Conservation (phyloP, 202 grass and related monocot genomes). For the Digitaria exilis region DNA sequence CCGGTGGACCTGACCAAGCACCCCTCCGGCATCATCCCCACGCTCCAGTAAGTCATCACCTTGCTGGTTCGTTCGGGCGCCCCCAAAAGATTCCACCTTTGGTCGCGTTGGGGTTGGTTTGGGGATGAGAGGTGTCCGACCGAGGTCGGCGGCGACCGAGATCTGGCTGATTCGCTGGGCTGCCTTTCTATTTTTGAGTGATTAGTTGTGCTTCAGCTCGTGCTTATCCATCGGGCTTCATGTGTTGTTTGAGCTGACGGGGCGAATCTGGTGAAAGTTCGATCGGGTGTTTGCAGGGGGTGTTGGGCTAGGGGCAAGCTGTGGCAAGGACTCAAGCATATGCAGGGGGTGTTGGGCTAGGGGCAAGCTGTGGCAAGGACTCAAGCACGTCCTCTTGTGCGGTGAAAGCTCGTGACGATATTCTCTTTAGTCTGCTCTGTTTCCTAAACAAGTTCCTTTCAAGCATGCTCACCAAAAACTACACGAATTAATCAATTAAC, state of each 20-base stretch:
- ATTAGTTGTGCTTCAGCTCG: background rate
- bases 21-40: conserved; percentile 78
- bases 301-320: no score
- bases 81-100: background rate
- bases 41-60: conserved; percentile 60
- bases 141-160: background rate
- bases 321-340: no score
- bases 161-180: background rate
- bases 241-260: background rate
- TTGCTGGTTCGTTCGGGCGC: background rate
- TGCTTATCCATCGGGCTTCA: background rate
- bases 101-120: background rate
- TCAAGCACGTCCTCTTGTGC: no score
- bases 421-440: background rate
- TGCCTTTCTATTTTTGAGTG: background rate
- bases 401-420: background rate
- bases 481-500: background rate
- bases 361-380: no score
- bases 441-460: background rate
- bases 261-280: background rate
- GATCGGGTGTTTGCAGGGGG: no score
- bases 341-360: no score
- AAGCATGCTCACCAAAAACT: no score
- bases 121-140: no score
- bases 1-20: conserved; percentile 74